Evolutionary conservation across 352 stramenopile genomes (phyloP), one percentile per base, ranked within the genome.

Genomic region (Globisporangium irregulare): DNA sequence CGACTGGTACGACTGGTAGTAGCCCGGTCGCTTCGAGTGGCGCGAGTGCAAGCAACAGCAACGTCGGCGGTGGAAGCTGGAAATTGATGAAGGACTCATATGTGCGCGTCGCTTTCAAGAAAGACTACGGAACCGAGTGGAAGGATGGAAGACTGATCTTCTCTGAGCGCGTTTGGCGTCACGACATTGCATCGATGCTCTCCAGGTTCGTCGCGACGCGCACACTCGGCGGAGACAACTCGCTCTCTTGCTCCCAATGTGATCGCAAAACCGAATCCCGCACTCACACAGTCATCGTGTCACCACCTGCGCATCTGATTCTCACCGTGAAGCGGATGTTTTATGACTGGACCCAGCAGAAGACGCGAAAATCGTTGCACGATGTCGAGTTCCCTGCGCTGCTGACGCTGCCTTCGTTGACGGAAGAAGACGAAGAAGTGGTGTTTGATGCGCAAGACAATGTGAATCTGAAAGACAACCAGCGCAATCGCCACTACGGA

Each of bases 261-360:
- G 61, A 92, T 18, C 69, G 72, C 15, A 95, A 94, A 63, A 94
- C 89, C 0, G 89, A 95, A 67, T 94, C 84, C 5, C 75, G 87
- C 18, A 89, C 87, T 1, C 84, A 95, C 74, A 93, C 89, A 4
- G 86, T 94, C 9, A 80, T 95, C 27, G 81, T 91, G 48, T 73
- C 85, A n/a, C 89, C 88, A 27, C 90, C 90, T 4, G 74, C 83
- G 25, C 89, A 96, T 51, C 67, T 97, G 38, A 95, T 97, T 56
- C 77, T 97, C 48, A 97, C 90, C 41, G 66, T 97, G 24, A 97
- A 97, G 75, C 84, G 90, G 53, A 97, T 97, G 90, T 94, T 82
- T 59, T 97, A 96, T 70, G 90, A 97, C 63, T 96, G 89, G 88
- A 86, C 71, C 8, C 84, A 93, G 65, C 86, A 97, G 48, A 96